Base-by-base conservation (phyloP, 2,329 filamentous ascomycete species). In the Fusarium xyrophilum region DNA sequence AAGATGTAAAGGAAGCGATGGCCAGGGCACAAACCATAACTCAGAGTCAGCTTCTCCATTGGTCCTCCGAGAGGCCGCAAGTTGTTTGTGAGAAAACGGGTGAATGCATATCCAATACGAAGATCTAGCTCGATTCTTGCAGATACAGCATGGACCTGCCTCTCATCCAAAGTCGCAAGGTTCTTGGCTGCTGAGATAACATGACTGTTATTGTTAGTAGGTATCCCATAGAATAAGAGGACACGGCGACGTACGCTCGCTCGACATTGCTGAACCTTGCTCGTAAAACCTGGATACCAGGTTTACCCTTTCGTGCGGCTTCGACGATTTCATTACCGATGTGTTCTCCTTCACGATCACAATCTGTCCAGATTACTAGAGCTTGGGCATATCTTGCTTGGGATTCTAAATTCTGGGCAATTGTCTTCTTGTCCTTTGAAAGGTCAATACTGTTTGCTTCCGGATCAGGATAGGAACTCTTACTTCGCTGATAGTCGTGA, bases 321-420 rank as follows among this genome's bases (percentile, higher is more conserved):
- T 91, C 87, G 44, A 93, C 89, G 64, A 99, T 95, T 78, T 99
- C 95, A 39, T 91, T 86, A 10, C 96, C 96, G 71, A 99, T 99
- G 76, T 98, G 92, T 78, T 99, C 96, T 36, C 96, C 96, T 83
- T 99, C 96, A 57, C 94, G 89, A 83, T 99, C 96, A 79, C 96
- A 98, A 84, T 99, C 96, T 1, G 96, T 99, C 96, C 96, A 99
- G 73, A 99, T 97, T 78, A 96, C 95, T 33, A 99, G 84, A 15
- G 90, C 88, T 57, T 85, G 86, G n/a, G 89, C 85, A 76, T 86
- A 86, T 63, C 86, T 86, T 21, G 96, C 95, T 78, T 97, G 90
- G 3, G 86, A 82, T 71, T 90, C 87, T 74, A 99, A 96, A 75
- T 99, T 99, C 33, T 89, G 85, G 13, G 94, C 93, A 67, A 99